Evolutionary conservation across 148 eudicot genomes (phyloP).

Genomic region (Vaccinium darrowii): DNA sequence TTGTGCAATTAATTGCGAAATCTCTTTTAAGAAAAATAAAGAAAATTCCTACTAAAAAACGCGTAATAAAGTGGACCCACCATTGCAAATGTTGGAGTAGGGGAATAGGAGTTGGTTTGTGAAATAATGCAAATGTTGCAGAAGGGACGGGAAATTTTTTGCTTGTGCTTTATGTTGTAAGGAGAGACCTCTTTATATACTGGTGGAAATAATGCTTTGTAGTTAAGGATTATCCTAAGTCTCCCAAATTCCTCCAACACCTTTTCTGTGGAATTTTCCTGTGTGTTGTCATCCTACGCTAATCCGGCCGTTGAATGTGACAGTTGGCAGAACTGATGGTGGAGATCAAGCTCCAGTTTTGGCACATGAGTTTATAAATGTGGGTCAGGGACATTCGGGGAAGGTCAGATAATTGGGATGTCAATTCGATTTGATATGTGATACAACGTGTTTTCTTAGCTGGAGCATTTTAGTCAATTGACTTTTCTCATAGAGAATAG

Average conservation of each 20-base stretch:
- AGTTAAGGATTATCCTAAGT: background rate
- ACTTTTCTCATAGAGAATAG: background rate
- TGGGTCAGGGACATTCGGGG: background rate
- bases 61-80: background rate
- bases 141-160: background rate
- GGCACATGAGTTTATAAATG: background rate
- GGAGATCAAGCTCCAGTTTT: background rate
- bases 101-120: background rate
- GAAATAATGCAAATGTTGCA: background rate
- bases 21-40: background rate
- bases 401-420: background rate
- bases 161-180: background rate
- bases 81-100: background rate
- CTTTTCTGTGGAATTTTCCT: background rate
- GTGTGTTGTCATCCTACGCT: background rate
- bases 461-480: background rate
- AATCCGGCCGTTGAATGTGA: background rate
- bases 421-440: background rate
- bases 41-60: background rate
- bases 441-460: background rate
- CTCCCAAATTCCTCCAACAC: background rate
- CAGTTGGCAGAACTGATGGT: background rate
- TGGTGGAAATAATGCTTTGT: background rate
- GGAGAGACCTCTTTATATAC: constrained; percentile 6
- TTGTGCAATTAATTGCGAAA: no score